Base-by-base conservation (phyloP, 2,329 filamentous ascomycete species). In the Pseudogymnoascus sp. region DNA sequence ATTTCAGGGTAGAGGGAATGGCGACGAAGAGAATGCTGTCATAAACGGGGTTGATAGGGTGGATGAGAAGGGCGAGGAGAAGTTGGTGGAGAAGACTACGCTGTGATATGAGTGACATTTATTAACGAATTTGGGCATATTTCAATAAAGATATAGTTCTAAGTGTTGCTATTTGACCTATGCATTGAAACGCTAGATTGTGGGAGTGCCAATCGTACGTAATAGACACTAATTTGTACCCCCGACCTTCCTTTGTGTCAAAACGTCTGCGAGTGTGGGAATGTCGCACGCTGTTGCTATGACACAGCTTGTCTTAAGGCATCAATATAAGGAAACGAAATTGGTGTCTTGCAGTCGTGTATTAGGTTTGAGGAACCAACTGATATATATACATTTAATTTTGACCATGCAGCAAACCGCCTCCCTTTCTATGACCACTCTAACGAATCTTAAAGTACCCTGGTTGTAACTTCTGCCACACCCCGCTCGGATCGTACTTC, bases 401-500 rank as follows among this genome's bases (percentile, higher is more conserved):
- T 56, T 56, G n/a, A 35, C 10, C n/a, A 56, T 21, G n/a, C n/a
- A 33, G 11, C 29, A 56, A 33, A 33, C n/a, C 50, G 29, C 50
- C 50, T 35, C 29, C 29, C 10, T 7, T 7, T 35, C 4, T 15
- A 10, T 15, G 6, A 7, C 10, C 15, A 56, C 59, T 64, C 61
- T 65, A 59, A 59, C n/a, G 26, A 65, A 78, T 61, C 65, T 78
- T 78, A 64, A 79, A 79, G 63, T 75, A 75, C 0, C 77, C 76
- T 0, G 70, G 72, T 40, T 74, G 72, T 21, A 77, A 63, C 26
- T 66, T 70, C 56, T 68, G 63, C 37, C 69, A 74, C 7, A 74
- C 65, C 2, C 67, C 65, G 23, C 64, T 53, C 0, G 70, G 70
- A 61, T 74, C 72, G 62, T 71, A 72, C 21, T 69, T 69, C 59